phyloP scores from a whole-genome alignment of 345 rosid genomes.

The Viola odorata region DNA sequence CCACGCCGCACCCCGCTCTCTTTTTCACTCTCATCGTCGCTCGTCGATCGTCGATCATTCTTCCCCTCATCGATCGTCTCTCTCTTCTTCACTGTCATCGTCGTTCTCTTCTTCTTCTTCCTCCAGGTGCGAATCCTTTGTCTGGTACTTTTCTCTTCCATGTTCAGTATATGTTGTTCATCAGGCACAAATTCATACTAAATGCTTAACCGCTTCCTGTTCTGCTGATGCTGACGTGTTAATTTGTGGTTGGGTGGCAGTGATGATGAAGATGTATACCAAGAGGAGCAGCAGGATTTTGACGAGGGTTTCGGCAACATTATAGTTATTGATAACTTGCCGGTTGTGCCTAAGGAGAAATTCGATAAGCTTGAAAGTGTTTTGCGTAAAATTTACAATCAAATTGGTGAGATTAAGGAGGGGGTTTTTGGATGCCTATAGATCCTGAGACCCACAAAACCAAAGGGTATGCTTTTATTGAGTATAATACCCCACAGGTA shows the following conservation, averaged over 20 bases:
- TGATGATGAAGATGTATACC: conserved; percentile 78
- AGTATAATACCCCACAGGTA: conserved; percentile 81
- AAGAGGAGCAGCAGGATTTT: conserved; percentile 58
- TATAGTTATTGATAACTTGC: conserved; percentile 78
- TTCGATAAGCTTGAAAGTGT: conserved; percentile 88
- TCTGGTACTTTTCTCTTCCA: too few relatives aligned
- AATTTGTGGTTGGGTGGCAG: conserved; percentile 23
- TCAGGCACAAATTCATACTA: conserved; percentile 34
- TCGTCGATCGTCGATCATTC: too few relatives aligned
- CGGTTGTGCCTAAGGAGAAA: conserved; percentile 70
- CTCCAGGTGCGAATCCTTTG: too few relatives aligned
- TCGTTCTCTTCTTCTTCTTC: too few relatives aligned
- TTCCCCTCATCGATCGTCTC: too few relatives aligned
- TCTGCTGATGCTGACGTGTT: background rate
- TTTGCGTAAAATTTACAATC: conserved; percentile 63
- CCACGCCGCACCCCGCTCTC: too few relatives aligned
- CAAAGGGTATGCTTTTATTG: conserved; percentile 80
- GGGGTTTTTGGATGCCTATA: conserved; percentile 88
- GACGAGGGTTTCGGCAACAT: conserved; percentile 72
- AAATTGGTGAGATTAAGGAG: conserved; percentile 77
- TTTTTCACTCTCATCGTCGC: too few relatives aligned
- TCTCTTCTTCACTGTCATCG: too few relatives aligned
- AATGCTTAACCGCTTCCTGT: background rate
- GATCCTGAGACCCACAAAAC: conserved; percentile 58
- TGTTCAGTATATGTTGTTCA: too few relatives aligned